A percentile compares a stretch with the other conserved stretches of the same genome.
Conservation (phyloP, 345 rosid species). For the Excoecaria cochinchinensis region DNA sequence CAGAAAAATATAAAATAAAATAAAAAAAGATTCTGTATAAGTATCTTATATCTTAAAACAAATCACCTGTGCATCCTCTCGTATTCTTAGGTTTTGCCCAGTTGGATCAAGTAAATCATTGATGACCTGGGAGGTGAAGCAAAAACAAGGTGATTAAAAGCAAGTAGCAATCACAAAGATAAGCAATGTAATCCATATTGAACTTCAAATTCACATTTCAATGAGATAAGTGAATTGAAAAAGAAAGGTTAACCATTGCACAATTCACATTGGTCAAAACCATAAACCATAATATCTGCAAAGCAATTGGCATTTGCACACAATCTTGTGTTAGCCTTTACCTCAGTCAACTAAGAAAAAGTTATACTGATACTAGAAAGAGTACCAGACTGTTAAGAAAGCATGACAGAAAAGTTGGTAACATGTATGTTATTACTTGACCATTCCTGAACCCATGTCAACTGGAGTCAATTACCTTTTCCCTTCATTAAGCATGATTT, state of each 20-base stretch:
- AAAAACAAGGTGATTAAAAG: neutral
- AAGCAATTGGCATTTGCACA: neutral
- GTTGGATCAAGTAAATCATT: conserved; percentile 88
- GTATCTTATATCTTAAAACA: neutral
- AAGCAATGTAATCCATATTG: neutral
- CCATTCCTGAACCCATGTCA: no score
- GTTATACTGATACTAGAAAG: no score
- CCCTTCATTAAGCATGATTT: no score
- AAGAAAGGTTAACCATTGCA: neutral
- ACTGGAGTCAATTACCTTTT: no score
- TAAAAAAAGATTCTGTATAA: neutral
- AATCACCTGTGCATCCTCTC: conserved; percentile 90
- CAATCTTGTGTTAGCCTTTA: neutral
- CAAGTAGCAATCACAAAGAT: neutral
- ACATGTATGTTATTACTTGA: no score
- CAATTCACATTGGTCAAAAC: no score
- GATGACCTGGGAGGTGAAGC: conserved; percentile 53
- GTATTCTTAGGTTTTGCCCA: conserved; percentile 83
- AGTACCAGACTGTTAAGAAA: no score
- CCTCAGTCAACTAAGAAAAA: neutral
- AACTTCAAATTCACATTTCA: neutral
- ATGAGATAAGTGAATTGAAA: neutral
- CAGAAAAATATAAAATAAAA: neutral
- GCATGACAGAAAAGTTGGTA: no score
- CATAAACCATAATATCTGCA: neutral